These are phyloP conservation scores for Mrakia gelida DNA, from an alignment of 768 basidiomycete species.

Conservation along the genomic window DNA sequence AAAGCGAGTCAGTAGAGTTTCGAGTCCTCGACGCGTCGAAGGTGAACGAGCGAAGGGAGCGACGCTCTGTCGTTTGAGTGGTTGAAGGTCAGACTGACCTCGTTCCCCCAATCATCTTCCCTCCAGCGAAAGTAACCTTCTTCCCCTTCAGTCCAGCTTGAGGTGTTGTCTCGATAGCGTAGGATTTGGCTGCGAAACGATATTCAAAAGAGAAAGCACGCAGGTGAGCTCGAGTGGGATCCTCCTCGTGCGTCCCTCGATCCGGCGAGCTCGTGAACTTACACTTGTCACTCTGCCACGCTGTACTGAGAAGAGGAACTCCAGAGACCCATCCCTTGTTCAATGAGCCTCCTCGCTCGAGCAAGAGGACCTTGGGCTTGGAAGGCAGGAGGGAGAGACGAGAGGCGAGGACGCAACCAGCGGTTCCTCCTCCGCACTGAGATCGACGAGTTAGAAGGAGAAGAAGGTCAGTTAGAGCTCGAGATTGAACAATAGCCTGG, in stretches of 20 bases:
- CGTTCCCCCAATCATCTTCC: constrained; percentile 32
- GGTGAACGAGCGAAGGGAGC: background rate
- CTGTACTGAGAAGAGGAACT: constrained; percentile 22
- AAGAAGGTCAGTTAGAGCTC: background rate
- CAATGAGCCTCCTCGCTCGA: constrained; percentile 19
- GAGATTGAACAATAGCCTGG: too few relatives aligned
- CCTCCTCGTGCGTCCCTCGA: background rate
- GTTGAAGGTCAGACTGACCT: background rate
- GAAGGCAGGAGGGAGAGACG: constrained; percentile 25
- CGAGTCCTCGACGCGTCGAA: background rate
- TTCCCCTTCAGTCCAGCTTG: constrained; percentile 22
- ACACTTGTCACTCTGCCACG: constrained; percentile 31
- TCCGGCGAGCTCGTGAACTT: background rate
- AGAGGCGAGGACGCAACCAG: constrained; percentile 32
- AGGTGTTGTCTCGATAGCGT: constrained; percentile 15
- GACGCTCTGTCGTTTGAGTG: background rate
- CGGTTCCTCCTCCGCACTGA: constrained; percentile 31
- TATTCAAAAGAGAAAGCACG: background rate
- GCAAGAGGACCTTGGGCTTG: constrained; percentile 27
- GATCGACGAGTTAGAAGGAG: background rate
- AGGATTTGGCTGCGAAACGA: constrained; percentile 25
- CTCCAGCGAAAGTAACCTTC: constrained; percentile 13
- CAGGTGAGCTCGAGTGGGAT: background rate
- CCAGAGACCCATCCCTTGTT: constrained; percentile 15
- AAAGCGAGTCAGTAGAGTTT: background rate